phyloP scores from a whole-genome alignment of 116 monocot genomes.

The Cymodocea nodosa region DNA sequence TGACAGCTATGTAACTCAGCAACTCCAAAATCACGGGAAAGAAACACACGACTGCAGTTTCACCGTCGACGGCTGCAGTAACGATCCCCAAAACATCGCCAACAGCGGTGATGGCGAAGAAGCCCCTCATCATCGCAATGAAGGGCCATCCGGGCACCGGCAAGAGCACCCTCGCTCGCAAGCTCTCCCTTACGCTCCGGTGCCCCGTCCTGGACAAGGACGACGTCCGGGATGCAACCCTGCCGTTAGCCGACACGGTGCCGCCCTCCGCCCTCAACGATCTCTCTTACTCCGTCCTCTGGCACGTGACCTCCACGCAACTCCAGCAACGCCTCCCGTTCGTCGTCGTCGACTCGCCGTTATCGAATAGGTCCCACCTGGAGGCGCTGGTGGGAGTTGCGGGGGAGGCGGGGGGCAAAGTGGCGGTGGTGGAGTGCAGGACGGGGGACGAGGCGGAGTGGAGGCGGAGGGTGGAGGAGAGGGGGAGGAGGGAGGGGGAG shows the following conservation, averaged over 20 bases:
- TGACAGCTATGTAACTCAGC: too few relatives aligned
- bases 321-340: slow-evolving; percentile 6
- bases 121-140: slow-evolving; percentile 62
- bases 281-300: slow-evolving; percentile 53
- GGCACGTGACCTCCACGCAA: slow-evolving; percentile 13
- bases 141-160: slow-evolving; percentile 92
- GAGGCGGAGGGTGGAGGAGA: slow-evolving; percentile 53
- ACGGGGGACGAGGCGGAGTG: slow-evolving; percentile 49
- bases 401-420: slow-evolving; percentile 7
- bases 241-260: slow-evolving; percentile 38
- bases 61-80: too few relatives aligned
- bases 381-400: slow-evolving; percentile 31
- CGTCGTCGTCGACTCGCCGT: slow-evolving; percentile 78
- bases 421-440: slow-evolving; percentile 70
- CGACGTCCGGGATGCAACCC: slow-evolving; percentile 52
- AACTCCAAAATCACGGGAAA: too few relatives aligned
- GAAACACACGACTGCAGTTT: too few relatives aligned
- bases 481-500: slow-evolving; percentile 11
- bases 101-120: too few relatives aligned
- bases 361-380: slow-evolving; percentile 53
- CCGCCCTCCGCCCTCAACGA: slow-evolving; percentile 96
- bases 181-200: slow-evolving; percentile 39
- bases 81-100: too few relatives aligned
- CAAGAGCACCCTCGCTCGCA: slow-evolving; percentile 70
- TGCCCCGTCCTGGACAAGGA: slow-evolving; percentile 77